Evolutionary conservation across 495 filamentous ascomycete genomes (phyloP), one percentile per base, ranked within the genome.

Genomic region (Rostrohypoxylon terebratum): DNA sequence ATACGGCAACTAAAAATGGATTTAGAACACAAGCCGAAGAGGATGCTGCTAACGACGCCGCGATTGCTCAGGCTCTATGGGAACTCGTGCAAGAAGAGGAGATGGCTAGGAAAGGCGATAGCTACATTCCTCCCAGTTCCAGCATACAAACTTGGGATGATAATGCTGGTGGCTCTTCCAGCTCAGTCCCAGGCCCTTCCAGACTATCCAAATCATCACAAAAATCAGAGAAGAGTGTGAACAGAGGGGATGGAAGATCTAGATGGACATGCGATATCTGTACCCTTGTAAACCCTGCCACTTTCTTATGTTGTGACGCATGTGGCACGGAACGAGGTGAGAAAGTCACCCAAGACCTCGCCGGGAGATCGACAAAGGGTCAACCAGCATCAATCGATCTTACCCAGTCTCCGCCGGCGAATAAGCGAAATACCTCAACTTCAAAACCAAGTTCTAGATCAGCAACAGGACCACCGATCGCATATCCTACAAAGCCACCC

Each of bases 41-140:
- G 73, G 94, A 97, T 59, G 91, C 94, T 71, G 95, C 93, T 1
- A 95, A 97, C 68, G 93, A 98, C 50, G 85, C 87, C 18, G 94
- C 95, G n/a, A 97, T 97, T 71, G 86, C 93, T 63, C 88, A 94
- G 71, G 95, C 94, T 0, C 87, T 95, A 25, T 93, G 92, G 81
- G 95, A 98, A 60, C 81, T 98, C 9, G 91, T 96, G 2, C 58
- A 78, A 55, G 91, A 94, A 71, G 95, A 98, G 71, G 87, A 91
- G 60, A 87, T 87, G 76, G 67, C 59, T 1, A 91, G 88, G 75
- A 88, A 92, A 65, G 91, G 91, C 3, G 79, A 84, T 20, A 83
- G 82, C 0, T 94, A 93, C 72, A 81, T 93, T 4, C 87, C 87
- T 1, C 88, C 90, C 0, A 71, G 23, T 36, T 31, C 64, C 58